Conservation (phyloP, 441 rosid genomes). For the Bocquillonia castaneifolia region DNA sequence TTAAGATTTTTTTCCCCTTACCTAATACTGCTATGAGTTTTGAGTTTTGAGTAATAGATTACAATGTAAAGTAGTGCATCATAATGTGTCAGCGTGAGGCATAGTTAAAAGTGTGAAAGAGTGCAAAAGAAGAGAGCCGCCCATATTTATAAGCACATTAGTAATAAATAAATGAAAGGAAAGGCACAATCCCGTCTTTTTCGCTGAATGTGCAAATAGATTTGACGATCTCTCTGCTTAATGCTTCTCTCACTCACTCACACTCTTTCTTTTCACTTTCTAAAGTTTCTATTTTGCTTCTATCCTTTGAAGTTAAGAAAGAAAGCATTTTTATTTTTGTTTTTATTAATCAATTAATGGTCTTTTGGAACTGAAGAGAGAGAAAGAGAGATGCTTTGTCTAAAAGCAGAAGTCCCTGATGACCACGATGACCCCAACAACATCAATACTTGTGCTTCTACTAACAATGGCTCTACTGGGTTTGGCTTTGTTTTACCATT, state of each 20-base stretch:
- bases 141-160: background rate
- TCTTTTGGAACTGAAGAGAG: conserved; percentile 1
- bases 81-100: too few species aligned
- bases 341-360: background rate
- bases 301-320: background rate
- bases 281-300: background rate
- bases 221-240: conserved; percentile 21
- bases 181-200: conserved; percentile 19
- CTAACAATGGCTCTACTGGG: conserved; percentile 21
- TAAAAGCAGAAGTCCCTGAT: conserved; percentile 60
- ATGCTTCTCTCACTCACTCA: background rate
- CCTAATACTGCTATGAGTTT: too few species aligned
- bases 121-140: background rate
- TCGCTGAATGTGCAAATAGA: background rate
- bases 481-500: conserved; percentile 53
- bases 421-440: conserved; percentile 33
- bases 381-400: conserved; percentile 56
- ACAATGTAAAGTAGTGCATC: too few species aligned
- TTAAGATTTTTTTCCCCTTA: too few species aligned
- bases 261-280: too few species aligned
- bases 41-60: too few species aligned
- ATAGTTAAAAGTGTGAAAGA: background rate
- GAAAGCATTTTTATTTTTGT: background rate
- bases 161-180: too few species aligned
- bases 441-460: background rate